These are phyloP conservation scores for Endogone sp. DNA, from an alignment of 192 early-diverging fungal species.

Conservation along the genomic window DNA sequence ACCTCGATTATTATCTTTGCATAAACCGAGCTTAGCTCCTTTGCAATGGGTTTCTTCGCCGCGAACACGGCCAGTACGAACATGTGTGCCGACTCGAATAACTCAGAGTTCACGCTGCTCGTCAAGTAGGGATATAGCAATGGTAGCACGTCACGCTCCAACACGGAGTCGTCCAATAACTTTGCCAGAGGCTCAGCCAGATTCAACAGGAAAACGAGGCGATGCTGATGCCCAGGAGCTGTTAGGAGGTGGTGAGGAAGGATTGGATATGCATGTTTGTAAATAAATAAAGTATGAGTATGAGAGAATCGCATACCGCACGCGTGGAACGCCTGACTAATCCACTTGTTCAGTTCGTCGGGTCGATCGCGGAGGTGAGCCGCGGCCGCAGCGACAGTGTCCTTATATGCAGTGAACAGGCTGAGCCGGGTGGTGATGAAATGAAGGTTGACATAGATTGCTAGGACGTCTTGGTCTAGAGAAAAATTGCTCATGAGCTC, in stretches of 20 bases:
- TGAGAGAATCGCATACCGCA: conserved; percentile 18
- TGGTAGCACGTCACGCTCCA: conserved; percentile 43
- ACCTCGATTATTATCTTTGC: conserved; percentile 40
- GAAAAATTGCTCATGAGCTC: background rate
- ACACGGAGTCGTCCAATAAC: conserved; percentile 32
- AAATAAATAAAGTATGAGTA: background rate
- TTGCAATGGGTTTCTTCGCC: conserved; percentile 39
- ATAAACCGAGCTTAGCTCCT: conserved; percentile 45
- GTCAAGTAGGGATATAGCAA: conserved; percentile 38
- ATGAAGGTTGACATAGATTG: conserved; percentile 43
- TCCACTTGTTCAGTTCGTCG: conserved; percentile 13
- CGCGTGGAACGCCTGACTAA: conserved; percentile 16
- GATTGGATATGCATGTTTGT: conserved; percentile 1
- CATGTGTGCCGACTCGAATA: conserved; percentile 51
- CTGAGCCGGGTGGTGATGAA: conserved; percentile 44
- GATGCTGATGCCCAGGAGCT: conserved; percentile 26
- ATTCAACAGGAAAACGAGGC: conserved; percentile 42
- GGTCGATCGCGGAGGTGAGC: conserved; percentile 19
- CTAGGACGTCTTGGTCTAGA: conserved; percentile 25
- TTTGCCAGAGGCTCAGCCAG: conserved; percentile 43
- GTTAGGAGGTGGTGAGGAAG: background rate
- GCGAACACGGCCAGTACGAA: conserved; percentile 42
- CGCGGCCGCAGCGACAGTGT: conserved; percentile 37
- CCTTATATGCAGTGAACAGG: conserved; percentile 37
- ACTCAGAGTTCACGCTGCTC: conserved; percentile 26